These are phyloP conservation scores for Russula sp. DNA, from an alignment of 768 basidiomycete genomes.

Conservation along the genomic window DNA sequence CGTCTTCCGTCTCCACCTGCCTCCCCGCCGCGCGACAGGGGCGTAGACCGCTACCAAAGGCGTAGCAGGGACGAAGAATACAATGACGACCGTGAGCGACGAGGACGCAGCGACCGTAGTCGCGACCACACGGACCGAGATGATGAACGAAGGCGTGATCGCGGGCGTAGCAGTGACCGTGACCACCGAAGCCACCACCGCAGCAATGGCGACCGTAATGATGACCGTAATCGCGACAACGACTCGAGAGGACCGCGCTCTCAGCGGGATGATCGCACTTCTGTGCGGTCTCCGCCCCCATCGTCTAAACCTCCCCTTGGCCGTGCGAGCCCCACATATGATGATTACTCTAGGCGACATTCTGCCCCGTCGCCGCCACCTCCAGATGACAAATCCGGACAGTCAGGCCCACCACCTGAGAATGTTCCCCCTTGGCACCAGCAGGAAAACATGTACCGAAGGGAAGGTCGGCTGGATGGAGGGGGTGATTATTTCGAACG, in stretches of 20 bases:
- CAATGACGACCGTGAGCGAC: not conserved
- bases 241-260: not conserved
- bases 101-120: not conserved
- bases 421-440: conserved; percentile 46
- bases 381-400: conserved; percentile 8
- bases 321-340: conserved; percentile 53
- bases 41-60: conserved; percentile 29
- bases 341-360: conserved; percentile 50
- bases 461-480: conserved; percentile 38
- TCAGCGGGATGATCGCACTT: not conserved
- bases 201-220: conserved; percentile 2
- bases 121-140: not conserved
- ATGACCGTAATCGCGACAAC: not conserved
- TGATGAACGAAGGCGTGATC: conserved; percentile 24
- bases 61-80: conserved; percentile 1
- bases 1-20: not conserved
- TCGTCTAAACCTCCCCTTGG: conserved; percentile 14
- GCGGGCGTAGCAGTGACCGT: conserved; percentile 9
- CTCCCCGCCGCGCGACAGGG: conserved; percentile 7
- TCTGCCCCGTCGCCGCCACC: conserved; percentile 37
- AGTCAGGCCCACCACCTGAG: conserved; percentile 28
- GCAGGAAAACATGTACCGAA: conserved; percentile 49
- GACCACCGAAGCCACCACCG: conserved; percentile 30
- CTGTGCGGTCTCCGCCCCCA: conserved; percentile 23
- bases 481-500: conserved; percentile 65